A percentile compares a stretch with the other conserved stretches of the same genome.
phyloP scores from a whole-genome alignment of 352 stramenopile genomes.

The Phytophthora tubulina region DNA sequence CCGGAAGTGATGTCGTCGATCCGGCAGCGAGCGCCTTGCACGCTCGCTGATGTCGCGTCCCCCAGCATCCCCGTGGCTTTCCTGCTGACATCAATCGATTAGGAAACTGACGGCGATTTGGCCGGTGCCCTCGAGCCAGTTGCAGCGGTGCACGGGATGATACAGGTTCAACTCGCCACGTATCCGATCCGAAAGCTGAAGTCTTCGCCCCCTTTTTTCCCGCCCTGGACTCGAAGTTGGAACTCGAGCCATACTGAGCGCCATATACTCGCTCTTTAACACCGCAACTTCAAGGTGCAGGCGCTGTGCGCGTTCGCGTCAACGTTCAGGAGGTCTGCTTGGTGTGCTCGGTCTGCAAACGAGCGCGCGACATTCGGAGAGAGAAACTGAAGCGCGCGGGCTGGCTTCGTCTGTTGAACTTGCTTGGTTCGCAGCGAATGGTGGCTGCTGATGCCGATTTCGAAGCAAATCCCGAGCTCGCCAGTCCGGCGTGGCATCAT shows the following conservation, averaged over 20 bases:
- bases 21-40: constrained; percentile 15
- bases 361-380: constrained; percentile 30
- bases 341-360: constrained; percentile 25
- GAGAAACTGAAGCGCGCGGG: constrained; percentile 19
- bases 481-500: constrained; percentile 11
- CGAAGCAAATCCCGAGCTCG: constrained; percentile 35
- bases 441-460: constrained; percentile 1
- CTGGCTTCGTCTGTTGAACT: constrained; percentile 12
- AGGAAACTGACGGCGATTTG: constrained; percentile 41
- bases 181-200: constrained; percentile 11
- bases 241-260: constrained; percentile 29
- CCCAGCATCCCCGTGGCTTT: constrained; percentile 9
- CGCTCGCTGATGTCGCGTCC: constrained; percentile 15
- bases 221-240: constrained; percentile 24
- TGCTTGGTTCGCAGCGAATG: constrained; percentile 1
- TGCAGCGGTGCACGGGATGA: constrained; percentile 24
- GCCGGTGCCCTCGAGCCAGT: constrained; percentile 37
- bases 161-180: constrained; percentile 28
- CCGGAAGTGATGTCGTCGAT: constrained; percentile 21
- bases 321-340: constrained; percentile 26
- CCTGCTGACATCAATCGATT: constrained; percentile 28
- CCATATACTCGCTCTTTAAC: constrained; percentile 25
- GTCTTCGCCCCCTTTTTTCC: constrained; percentile 7
- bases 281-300: constrained; percentile 34
- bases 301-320: constrained; percentile 26